These are phyloP conservation scores for Glutinoglossum americanum DNA, from an alignment of 495 filamentous ascomycete species.

Conservation along the genomic window DNA sequence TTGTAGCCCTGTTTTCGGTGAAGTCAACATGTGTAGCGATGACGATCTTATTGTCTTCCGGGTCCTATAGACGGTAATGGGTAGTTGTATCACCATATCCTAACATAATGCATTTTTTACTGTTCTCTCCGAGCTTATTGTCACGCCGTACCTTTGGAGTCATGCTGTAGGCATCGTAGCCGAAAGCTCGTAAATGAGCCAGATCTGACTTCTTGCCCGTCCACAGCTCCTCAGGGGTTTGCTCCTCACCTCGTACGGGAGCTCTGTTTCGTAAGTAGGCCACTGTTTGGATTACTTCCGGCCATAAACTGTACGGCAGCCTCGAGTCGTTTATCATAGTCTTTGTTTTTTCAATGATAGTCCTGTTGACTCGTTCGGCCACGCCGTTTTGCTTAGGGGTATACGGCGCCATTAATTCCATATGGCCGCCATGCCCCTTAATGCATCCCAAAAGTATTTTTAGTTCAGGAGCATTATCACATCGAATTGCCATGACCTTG, in stretches of 20 bases:
- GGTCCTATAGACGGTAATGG: conserved; percentile 1
- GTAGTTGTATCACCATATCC: not conserved
- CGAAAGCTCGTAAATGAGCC: conserved; percentile 1
- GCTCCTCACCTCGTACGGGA: not conserved
- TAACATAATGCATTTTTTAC: not conserved
- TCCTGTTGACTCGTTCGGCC: conserved; percentile 1
- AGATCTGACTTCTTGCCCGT: not conserved
- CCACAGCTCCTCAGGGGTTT: not conserved
- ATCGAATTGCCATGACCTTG: not conserved
- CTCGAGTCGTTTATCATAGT: not conserved
- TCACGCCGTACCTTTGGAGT: not conserved
- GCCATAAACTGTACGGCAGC: not conserved
- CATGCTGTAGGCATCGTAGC: not conserved
- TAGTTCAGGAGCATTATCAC: not conserved
- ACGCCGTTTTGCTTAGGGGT: conserved; percentile 2
- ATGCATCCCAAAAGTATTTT: not conserved
- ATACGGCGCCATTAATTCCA: not conserved
- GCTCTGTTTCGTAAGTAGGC: not conserved
- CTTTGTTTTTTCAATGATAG: not conserved
- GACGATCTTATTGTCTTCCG: not conserved
- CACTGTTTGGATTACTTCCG: not conserved
- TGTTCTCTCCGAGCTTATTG: not conserved
- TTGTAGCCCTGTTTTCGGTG: not conserved
- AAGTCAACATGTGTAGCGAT: not conserved
- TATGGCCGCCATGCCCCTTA: not conserved